Evolutionary conservation across 2,329 filamentous ascomycete genomes (phyloP).

Genomic region (Aspergillus udagawae): DNA sequence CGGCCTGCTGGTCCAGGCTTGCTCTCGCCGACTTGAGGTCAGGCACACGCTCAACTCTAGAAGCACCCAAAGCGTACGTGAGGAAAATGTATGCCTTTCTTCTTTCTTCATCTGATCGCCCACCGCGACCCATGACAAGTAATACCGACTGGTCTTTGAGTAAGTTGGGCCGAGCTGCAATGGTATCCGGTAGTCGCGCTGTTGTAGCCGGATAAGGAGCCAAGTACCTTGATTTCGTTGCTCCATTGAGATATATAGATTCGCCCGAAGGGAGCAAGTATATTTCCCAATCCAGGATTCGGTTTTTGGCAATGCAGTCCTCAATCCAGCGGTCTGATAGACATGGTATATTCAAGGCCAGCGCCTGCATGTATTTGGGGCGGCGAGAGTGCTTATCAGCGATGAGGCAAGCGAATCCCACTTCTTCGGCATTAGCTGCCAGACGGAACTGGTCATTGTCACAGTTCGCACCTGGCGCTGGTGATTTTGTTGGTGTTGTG

Average conservation of each 20-base stretch:
- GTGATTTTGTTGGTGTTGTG: slow-evolving; percentile 27
- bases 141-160: slow-evolving; percentile 65
- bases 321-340: slow-evolving; percentile 77
- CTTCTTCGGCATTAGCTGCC: slow-evolving; percentile 47
- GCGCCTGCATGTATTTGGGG: slow-evolving; percentile 89
- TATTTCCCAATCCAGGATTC: slow-evolving; percentile 67
- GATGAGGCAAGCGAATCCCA: slow-evolving; percentile 80
- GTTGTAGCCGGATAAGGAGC: slow-evolving; percentile 54
- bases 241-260: slow-evolving; percentile 70
- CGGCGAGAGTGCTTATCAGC: slow-evolving; percentile 82
- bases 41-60: slow-evolving; percentile 59
- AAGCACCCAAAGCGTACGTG: slow-evolving; percentile 71
- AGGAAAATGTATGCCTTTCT: slow-evolving; percentile 75
- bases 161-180: slow-evolving; percentile 59
- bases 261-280: slow-evolving; percentile 85
- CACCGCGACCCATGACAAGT: slow-evolving; percentile 61
- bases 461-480: slow-evolving; percentile 11
- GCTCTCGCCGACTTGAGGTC: slow-evolving; percentile 63
- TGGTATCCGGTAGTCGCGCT: slow-evolving; percentile 54
- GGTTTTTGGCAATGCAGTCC: slow-evolving; percentile 60
- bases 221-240: slow-evolving; percentile 70
- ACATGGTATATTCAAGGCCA: slow-evolving; percentile 84
- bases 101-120: slow-evolving; percentile 60
- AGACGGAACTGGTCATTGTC: slow-evolving; percentile 48
- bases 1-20: slow-evolving; percentile 51